A percentile compares a stretch with the other conserved stretches of the same genome.
phyloP scores from a whole-genome alignment of 2,329 filamentous ascomycete species.

The Lizonia empirigonia region DNA sequence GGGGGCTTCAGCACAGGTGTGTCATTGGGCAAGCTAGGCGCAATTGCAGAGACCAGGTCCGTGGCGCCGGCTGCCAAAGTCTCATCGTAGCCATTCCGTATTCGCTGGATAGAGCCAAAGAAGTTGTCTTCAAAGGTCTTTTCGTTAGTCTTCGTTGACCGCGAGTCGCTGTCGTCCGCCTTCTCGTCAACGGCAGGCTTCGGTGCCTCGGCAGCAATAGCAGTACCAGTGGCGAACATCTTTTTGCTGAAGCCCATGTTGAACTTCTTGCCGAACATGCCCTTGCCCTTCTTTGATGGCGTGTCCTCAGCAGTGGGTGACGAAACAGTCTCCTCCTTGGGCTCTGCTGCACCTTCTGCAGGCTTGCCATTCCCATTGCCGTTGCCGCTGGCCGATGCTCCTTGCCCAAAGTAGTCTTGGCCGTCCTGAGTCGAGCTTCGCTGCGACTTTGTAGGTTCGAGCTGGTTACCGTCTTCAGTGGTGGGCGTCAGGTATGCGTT shows the following conservation, averaged over 20 bases:
- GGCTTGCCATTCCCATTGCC: constrained; percentile 34
- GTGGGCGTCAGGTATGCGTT: constrained; percentile 48
- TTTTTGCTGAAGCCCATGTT: constrained; percentile 80
- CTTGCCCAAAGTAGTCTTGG: constrained; percentile 70
- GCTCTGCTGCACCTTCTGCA: constrained; percentile 36
- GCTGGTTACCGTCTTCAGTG: constrained; percentile 50
- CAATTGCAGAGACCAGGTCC: constrained; percentile 66
- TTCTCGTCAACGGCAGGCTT: constrained; percentile 82
- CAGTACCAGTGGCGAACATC: constrained; percentile 72
- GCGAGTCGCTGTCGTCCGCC: constrained; percentile 64
- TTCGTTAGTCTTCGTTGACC: constrained; percentile 65
- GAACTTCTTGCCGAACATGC: constrained; percentile 82
- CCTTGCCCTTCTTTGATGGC: constrained; percentile 60
- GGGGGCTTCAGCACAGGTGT: constrained; percentile 78
- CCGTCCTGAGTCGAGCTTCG: constrained; percentile 62
- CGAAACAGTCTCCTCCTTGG: constrained; percentile 35
- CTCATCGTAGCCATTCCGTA: constrained; percentile 75
- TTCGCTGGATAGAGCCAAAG: constrained; percentile 72
- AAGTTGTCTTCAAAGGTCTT: constrained; percentile 79
- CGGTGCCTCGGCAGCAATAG: constrained; percentile 63
- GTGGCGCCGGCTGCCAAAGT: constrained; percentile 59
- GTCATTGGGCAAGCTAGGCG: constrained; percentile 72
- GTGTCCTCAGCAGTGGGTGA: constrained; percentile 51
- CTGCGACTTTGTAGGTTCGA: constrained; percentile 63
- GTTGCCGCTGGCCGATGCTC: constrained; percentile 26